A percentile compares a stretch with the other conserved stretches of the same genome.
These are phyloP conservation scores for Podaxis carcinomalis DNA, from an alignment of 768 basidiomycete species.

Conservation along the genomic window DNA sequence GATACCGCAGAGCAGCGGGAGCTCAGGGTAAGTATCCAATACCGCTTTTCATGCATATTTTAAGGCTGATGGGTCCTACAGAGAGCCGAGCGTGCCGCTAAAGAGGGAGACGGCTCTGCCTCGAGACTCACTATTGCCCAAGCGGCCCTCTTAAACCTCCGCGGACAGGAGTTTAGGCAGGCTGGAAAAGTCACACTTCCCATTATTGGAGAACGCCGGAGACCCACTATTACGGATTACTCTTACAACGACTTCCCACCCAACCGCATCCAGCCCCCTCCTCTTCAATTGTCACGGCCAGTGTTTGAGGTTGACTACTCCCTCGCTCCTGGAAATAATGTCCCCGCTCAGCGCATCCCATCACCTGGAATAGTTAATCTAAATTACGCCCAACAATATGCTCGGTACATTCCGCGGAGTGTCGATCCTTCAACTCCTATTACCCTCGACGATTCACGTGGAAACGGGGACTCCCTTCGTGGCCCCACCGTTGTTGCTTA, in stretches of 20 bases:
- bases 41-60: not conserved
- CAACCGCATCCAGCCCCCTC: not conserved
- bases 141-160: conserved; percentile 71
- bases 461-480: conserved; percentile 17
- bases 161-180: conserved; percentile 52
- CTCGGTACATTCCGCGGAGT: conserved; percentile 5
- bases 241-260: conserved; percentile 6
- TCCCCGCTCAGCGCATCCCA: conserved; percentile 14
- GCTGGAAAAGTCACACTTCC: conserved; percentile 3
- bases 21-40: conserved; percentile 49
- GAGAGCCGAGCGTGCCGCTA: conserved; percentile 57
- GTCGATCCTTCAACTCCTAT: conserved; percentile 36
- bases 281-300: not conserved
- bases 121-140: conserved; percentile 72
- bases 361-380: conserved; percentile 6
- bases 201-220: conserved; percentile 4
- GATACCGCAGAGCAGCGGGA: conserved; percentile 77
- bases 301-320: conserved; percentile 36
- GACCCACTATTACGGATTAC: not conserved
- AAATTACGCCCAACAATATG: not conserved
- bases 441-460: conserved; percentile 31
- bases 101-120: conserved; percentile 61
- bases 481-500: conserved; percentile 6
- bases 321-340: conserved; percentile 23
- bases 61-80: conserved; percentile 21